Evolutionary conservation across 371 early-diverging fungal species (phyloP).

Genomic region (Mortierella polycephala): DNA sequence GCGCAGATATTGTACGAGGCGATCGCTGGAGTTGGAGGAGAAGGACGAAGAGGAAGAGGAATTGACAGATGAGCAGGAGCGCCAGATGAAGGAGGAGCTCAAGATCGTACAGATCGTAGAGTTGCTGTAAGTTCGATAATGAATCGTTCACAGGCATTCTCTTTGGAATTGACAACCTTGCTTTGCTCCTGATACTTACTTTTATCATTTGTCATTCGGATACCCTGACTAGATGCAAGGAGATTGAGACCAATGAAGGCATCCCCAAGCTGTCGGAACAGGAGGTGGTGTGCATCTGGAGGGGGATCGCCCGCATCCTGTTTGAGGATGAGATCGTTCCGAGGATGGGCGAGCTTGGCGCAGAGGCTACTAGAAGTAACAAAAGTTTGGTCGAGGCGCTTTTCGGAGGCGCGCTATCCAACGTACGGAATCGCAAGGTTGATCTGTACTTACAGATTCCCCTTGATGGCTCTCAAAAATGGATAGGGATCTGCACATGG

Average conservation of each 20-base stretch:
- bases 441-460: neutral
- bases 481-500: neutral
- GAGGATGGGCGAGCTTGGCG: neutral
- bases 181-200: neutral
- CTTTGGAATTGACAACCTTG: neutral
- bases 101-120: neutral
- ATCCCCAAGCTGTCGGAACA: neutral
- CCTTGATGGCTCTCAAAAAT: neutral
- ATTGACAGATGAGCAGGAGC: neutral
- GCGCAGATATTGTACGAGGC: neutral
- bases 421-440: neutral
- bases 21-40: neutral
- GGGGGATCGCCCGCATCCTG: neutral
- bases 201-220: neutral
- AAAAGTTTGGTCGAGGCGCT: neutral
- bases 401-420: neutral
- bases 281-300: neutral
- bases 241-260: neutral
- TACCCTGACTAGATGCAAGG: neutral
- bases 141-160: too few species aligned
- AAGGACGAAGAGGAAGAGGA: neutral
- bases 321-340: neutral
- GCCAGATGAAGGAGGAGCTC: neutral
- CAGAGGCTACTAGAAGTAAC: neutral
- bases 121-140: neutral